Conservation (phyloP, 305 asterid genomes). For the Fraxinus latifolia region DNA sequence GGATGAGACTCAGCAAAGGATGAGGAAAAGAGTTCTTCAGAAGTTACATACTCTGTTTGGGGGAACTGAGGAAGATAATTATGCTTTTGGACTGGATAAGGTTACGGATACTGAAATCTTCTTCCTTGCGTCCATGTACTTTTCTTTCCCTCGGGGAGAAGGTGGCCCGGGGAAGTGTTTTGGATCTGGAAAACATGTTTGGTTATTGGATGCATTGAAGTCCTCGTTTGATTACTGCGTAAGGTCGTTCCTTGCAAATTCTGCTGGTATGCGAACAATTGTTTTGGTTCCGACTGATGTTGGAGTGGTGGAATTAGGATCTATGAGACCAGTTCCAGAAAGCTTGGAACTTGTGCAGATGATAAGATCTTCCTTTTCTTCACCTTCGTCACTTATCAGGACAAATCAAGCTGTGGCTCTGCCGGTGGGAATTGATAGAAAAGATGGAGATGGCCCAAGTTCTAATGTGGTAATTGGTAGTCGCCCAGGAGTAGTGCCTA, state of each 20-base stretch:
- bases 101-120: constrained; percentile 94
- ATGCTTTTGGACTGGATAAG: constrained; percentile 83
- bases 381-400: constrained; percentile 21
- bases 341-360: constrained; percentile 37
- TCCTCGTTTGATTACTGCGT: constrained; percentile 37
- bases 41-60: constrained; percentile 76
- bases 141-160: constrained; percentile 69
- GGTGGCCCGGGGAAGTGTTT: constrained; percentile 90
- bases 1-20: constrained; percentile 78
- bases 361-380: constrained; percentile 35
- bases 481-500: constrained; percentile 37
- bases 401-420: constrained; percentile 40
- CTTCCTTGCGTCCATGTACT: constrained; percentile 92
- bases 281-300: constrained; percentile 45
- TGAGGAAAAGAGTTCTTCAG: constrained; percentile 83
- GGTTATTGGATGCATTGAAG: constrained; percentile 36
- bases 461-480: constrained; percentile 33
- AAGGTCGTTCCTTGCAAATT: constrained; percentile 43
- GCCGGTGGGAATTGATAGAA: constrained; percentile 32
- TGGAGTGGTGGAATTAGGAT: constrained; percentile 52
- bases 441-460: constrained; percentile 22
- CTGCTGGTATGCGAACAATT: constrained; percentile 48
- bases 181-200: constrained; percentile 38
- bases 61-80: constrained; percentile 74
- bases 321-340: constrained; percentile 37